A percentile compares a stretch with the other conserved stretches of the same genome.
Conservation (phyloP, 768 basidiomycete species). For the Cystofilobasidium capitatum region DNA sequence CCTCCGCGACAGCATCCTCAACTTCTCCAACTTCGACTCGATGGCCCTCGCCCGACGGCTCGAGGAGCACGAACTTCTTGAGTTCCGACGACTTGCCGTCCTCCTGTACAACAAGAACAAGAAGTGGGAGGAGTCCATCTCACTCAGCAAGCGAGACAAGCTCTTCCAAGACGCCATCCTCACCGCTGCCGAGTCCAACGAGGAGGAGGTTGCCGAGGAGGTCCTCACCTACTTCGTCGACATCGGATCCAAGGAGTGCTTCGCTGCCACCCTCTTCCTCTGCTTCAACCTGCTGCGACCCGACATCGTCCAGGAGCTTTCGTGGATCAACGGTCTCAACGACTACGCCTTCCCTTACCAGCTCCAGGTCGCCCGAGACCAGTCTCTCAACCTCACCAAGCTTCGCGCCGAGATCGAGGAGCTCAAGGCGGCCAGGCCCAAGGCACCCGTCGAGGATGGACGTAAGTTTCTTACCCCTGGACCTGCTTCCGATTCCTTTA, state of each 20-base stretch:
- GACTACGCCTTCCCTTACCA: constrained; percentile 98
- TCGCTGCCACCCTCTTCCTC: constrained; percentile 48
- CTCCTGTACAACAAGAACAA: constrained; percentile 97
- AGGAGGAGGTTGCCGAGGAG: constrained; percentile 88
- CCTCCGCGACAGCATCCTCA: constrained; percentile 91
- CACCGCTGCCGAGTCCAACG: constrained; percentile 74
- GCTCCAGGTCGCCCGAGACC: constrained; percentile 68
- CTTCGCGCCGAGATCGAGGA: constrained; percentile 23
- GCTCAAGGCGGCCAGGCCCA: constrained; percentile 24
- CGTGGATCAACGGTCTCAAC: constrained; percentile 90
- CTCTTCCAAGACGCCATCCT: constrained; percentile 93
- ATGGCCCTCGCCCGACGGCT: constrained; percentile 72
- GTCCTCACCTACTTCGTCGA: constrained; percentile 92
- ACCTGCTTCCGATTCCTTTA: neutral
- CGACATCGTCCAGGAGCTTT: constrained; percentile 85
- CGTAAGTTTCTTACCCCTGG: constrained; percentile 9
- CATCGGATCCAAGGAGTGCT: constrained; percentile 98
- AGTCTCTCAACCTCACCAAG: constrained; percentile 33
- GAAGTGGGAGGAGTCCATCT: constrained; percentile 93
- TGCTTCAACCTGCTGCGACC: constrained; percentile 84
- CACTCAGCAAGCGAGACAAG: constrained; percentile 89
- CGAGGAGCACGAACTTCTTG: constrained; percentile 81
- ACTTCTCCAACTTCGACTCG: constrained; percentile 96
- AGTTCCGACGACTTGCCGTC: constrained; percentile 88
- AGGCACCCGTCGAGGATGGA: constrained; percentile 25